Evolutionary conservation across 768 basidiomycete genomes (phyloP).

Genomic region (Mrakia gelida): DNA sequence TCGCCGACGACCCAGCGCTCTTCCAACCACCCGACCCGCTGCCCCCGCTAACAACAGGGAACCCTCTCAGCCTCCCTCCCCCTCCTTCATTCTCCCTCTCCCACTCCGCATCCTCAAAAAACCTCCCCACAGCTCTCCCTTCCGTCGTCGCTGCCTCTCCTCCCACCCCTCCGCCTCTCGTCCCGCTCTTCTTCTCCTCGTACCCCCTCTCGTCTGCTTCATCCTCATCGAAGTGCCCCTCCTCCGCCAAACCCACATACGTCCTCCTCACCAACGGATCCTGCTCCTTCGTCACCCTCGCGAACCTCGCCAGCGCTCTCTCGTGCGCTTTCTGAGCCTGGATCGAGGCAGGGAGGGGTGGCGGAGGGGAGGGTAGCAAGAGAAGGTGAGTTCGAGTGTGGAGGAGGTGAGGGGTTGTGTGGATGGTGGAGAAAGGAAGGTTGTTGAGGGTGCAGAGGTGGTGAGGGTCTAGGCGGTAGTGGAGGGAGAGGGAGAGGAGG

Average conservation of each 20-base stretch:
- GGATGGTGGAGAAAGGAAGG: slow-evolving; percentile 61
- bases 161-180: slow-evolving; percentile 33
- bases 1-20: neutral
- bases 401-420: slow-evolving; percentile 63
- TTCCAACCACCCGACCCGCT: neutral
- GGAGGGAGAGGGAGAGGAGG: too few species aligned
- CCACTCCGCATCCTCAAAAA: slow-evolving; percentile 69
- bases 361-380: slow-evolving; percentile 33
- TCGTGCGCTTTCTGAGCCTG: slow-evolving; percentile 41
- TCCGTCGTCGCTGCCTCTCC: slow-evolving; percentile 46
- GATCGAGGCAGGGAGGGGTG: slow-evolving; percentile 13
- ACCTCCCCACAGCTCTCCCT: slow-evolving; percentile 55
- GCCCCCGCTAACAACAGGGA: neutral
- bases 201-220: slow-evolving; percentile 33
- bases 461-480: slow-evolving; percentile 48
- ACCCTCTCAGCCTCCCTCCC: neutral
- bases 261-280: slow-evolving; percentile 64
- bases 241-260: slow-evolving; percentile 64
- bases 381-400: slow-evolving; percentile 38
- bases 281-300: slow-evolving; percentile 63
- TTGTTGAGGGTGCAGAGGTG: slow-evolving; percentile 63
- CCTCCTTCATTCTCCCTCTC: slow-evolving; percentile 47
- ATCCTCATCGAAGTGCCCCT: neutral
- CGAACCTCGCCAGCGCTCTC: slow-evolving; percentile 59
- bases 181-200: slow-evolving; percentile 19